A percentile compares a stretch with the other conserved stretches of the same genome.
These are phyloP conservation scores for Kockovaella imperatae DNA, from an alignment of 768 basidiomycete species.

Conservation along the genomic window DNA sequence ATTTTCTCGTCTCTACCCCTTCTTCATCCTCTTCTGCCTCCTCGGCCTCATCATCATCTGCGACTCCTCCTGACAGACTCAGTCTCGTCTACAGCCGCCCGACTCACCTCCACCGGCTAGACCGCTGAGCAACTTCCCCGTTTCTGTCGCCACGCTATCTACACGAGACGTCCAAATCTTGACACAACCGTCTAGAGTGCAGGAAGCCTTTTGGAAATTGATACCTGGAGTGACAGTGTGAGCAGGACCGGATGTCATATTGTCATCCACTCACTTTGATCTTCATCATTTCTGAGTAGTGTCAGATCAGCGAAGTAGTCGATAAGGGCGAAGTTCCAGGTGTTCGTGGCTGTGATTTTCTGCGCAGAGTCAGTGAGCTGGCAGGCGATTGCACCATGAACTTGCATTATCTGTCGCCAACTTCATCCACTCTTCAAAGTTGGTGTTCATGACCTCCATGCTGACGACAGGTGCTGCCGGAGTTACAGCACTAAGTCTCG, in stretches of 20 bases:
- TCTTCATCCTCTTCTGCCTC: conserved; percentile 62
- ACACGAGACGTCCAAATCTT: conserved; percentile 99
- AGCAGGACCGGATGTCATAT: neutral
- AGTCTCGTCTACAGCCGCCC: neutral
- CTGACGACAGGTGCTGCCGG: conserved; percentile 42
- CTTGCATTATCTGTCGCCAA: conserved; percentile 96
- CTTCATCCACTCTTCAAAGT: conserved; percentile 99
- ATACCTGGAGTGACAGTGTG: conserved; percentile 50
- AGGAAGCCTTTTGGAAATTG: conserved; percentile 98
- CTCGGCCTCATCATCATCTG: conserved; percentile 55
- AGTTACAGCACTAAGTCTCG: conserved; percentile 33
- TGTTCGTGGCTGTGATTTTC: conserved; percentile 98
- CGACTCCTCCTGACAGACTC: conserved; percentile 35
- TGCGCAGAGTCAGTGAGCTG: conserved; percentile 43
- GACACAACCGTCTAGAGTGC: conserved; percentile 94
- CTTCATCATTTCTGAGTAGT: conserved; percentile 85
- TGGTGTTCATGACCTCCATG: conserved; percentile 78
- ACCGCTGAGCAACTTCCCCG: conserved; percentile 87
- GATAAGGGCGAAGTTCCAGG: conserved; percentile 95
- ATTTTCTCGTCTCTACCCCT: conserved; percentile 51
- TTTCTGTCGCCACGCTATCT: conserved; percentile 92
- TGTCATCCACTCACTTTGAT: conserved; percentile 45
- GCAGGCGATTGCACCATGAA: conserved; percentile 14
- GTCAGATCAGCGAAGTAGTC: conserved; percentile 99
- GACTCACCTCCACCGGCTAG: conserved; percentile 53